These are phyloP conservation scores for Pseudopyrenochaeta lycopersici DNA, from an alignment of 2,329 filamentous ascomycete species.

Conservation along the genomic window DNA sequence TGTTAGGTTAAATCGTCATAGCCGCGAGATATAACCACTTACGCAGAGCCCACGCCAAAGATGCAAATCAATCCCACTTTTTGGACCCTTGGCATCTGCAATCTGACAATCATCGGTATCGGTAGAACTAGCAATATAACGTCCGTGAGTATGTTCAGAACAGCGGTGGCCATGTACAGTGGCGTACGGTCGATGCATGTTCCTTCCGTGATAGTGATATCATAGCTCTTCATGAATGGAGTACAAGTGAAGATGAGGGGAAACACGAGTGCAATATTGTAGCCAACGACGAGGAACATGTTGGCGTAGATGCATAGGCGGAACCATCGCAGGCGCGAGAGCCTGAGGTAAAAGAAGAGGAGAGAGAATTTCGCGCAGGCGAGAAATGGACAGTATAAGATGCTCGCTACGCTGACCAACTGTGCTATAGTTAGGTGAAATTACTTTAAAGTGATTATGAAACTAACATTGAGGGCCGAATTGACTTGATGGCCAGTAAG, in stretches of 20 bases:
- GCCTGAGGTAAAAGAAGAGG: conserved; percentile 25
- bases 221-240: conserved; percentile 24
- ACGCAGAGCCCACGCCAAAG: conserved; percentile 27
- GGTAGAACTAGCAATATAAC: conserved; percentile 25
- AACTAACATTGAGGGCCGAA: conserved; percentile 15
- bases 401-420: conserved; percentile 13
- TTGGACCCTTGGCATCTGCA: conserved; percentile 23
- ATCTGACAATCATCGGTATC: conserved; percentile 25
- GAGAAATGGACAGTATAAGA: conserved; percentile 22
- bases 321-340: conserved; percentile 21
- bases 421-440: conserved; percentile 4
- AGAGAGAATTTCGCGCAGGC: conserved; percentile 32
- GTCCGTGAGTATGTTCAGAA: conserved; percentile 30
- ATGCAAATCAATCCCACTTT: conserved; percentile 27
- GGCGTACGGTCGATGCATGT: conserved; percentile 26
- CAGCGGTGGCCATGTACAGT: conserved; percentile 30
- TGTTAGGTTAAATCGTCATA: neutral
- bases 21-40: neutral
- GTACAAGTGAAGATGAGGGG: conserved; percentile 31
- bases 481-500: conserved; percentile 16
- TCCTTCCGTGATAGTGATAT: conserved; percentile 22
- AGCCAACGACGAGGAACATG: conserved; percentile 31
- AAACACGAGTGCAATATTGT: conserved; percentile 28
- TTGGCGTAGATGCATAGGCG: conserved; percentile 16
- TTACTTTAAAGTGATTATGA: neutral